phyloP scores from a whole-genome alignment of 805 yeast species.

The Gaillardinia entomophila region DNA sequence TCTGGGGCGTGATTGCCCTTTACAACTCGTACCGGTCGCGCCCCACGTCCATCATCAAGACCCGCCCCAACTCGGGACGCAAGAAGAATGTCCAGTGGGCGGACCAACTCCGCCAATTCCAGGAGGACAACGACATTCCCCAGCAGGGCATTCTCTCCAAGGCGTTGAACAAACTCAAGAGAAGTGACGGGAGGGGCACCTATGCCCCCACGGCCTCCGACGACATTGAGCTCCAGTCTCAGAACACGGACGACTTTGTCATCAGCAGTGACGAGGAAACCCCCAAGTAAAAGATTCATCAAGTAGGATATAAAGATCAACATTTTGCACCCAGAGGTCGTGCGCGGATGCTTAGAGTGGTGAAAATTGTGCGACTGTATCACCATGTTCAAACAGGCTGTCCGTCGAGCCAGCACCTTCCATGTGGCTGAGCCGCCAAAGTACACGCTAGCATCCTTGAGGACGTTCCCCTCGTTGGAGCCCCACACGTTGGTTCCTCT shows the following conservation, averaged over 20 bases:
- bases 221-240: slow-evolving; percentile 15
- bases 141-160: slow-evolving; percentile 33
- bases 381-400: slow-evolving; percentile 19
- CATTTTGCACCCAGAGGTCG: background rate
- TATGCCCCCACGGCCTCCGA: slow-evolving; percentile 17
- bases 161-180: slow-evolving; percentile 27
- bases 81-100: slow-evolving; percentile 47
- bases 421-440: slow-evolving; percentile 47
- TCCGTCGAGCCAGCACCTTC: slow-evolving; percentile 29
- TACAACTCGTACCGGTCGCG: slow-evolving; percentile 31
- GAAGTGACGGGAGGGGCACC: slow-evolving; percentile 14
- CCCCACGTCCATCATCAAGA: slow-evolving; percentile 38
- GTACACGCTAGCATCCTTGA: slow-evolving; percentile 69
- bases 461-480: slow-evolving; percentile 86
- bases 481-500: slow-evolving; percentile 77
- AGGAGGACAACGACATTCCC: slow-evolving; percentile 21
- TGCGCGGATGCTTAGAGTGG: background rate
- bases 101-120: slow-evolving; percentile 32
- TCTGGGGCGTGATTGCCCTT: slow-evolving; percentile 37
- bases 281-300: background rate
- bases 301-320: background rate
- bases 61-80: slow-evolving; percentile 21
- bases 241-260: slow-evolving; percentile 35
- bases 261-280: slow-evolving; percentile 32
- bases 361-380: background rate